Base-by-base conservation (phyloP, 2,329 filamentous ascomycete genomes). In the Zasmidium angulare region DNA sequence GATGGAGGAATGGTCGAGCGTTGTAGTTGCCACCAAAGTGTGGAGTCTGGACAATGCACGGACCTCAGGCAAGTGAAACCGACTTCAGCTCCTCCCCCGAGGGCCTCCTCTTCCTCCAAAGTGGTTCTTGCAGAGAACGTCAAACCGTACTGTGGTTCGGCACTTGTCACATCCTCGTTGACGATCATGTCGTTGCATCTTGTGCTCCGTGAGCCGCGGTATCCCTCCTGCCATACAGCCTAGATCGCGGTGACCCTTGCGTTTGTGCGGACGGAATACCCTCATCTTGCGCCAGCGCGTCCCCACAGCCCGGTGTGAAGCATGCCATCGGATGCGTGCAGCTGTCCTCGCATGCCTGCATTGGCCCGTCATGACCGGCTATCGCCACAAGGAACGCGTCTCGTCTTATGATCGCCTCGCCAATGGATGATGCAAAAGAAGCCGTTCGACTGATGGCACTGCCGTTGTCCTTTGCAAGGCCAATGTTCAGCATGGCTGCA, bases 341-440 rank as follows among this genome's bases (percentile, higher is more conserved):
- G 48, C 48, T 29, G 21, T 26, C 49, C 7, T 50, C 60, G 60
- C 60, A 46, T 40, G 46, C 29, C 53, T 59, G 62, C 62, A 64
- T 53, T 58, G 55, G 55, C 24, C 63, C 63, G 61, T 21, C 56
- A 56, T 60, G 58, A 63, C 55, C 59, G 56, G 49, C 61, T 58
- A 57, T 58, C 56, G 57, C 29, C 60, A 57, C 47, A 56, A 58
- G 50, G 47, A 36, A 55, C 58, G 61, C 63, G 61, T 63, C 55
- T 49, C 57, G 61, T 50, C 53, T 57, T 46, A 55, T 59, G 50
- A 53, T 52, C 47, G 56, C 56, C 50, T 17, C 9, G n/a, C 3
- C 9, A 9, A 7, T 19, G 4, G 36, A 43, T 17, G 36, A 14
- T 17, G 26, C 11, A 11, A 29, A 29, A 6, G 26, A 29, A 43